A percentile compares a stretch with the other conserved stretches of the same genome.
Conservation (phyloP, 805 yeast species). For the Kodamaea nitidulidarum region DNA sequence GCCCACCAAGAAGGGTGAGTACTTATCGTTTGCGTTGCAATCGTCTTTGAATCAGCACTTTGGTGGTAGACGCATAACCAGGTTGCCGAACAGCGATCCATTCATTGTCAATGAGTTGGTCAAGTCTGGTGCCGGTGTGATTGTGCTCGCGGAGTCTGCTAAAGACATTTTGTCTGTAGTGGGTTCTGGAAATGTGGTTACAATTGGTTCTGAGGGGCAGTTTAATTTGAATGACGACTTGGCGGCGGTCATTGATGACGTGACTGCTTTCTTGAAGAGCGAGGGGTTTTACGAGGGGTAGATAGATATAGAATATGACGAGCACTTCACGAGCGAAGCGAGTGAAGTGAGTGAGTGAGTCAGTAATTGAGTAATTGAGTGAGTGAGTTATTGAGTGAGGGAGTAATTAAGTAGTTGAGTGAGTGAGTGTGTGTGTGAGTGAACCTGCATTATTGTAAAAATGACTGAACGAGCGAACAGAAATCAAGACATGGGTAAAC, state of each 20-base stretch:
- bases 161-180: constrained; percentile 56
- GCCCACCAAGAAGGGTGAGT: constrained; percentile 45
- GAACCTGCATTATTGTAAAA: too few species aligned
- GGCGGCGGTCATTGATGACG: constrained; percentile 58
- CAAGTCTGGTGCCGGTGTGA: constrained; percentile 90
- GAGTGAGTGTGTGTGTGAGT: too few species aligned
- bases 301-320: not conserved
- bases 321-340: not conserved
- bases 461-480: too few species aligned
- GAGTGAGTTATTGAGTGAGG: too few species aligned
- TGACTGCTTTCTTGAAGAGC: constrained; percentile 68
- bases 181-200: constrained; percentile 54
- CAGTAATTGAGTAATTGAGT: too few species aligned
- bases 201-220: constrained; percentile 22
- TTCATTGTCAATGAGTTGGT: constrained; percentile 72
- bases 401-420: too few species aligned
- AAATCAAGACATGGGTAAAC: too few species aligned
- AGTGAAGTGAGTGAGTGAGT: too few species aligned
- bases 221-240: constrained; percentile 19
- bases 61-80: constrained; percentile 77
- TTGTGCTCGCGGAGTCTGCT: constrained; percentile 45
- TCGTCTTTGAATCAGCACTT: constrained; percentile 86
- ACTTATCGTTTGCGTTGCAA: constrained; percentile 75
- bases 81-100: constrained; percentile 45
- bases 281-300: constrained; percentile 64